Conservation (phyloP, 2,329 filamentous ascomycete species). For the Venturia pyrina region DNA sequence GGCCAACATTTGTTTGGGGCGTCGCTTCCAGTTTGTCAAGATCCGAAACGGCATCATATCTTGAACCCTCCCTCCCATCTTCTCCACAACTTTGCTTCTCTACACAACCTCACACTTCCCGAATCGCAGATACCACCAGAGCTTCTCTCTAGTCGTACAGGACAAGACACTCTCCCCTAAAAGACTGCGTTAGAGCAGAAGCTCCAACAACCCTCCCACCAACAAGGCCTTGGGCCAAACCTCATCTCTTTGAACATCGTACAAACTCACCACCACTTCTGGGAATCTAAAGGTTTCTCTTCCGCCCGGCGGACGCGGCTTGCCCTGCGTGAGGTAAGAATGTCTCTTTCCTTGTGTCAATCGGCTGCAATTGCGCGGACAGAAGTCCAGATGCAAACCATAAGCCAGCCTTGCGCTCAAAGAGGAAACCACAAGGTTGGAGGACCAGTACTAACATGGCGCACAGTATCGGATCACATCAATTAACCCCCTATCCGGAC, state of each 20-base stretch:
- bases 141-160: constrained; percentile 1
- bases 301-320: constrained; percentile 68
- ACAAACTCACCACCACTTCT: constrained; percentile 3
- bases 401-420: not conserved
- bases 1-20: not conserved
- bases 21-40: not conserved
- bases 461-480: constrained; percentile 30
- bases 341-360: not conserved
- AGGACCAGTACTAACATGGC: constrained; percentile 20
- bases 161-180: not conserved
- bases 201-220: not conserved
- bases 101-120: not conserved
- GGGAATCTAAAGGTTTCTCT: constrained; percentile 21
- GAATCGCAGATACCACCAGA: not conserved
- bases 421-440: not conserved
- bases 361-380: not conserved
- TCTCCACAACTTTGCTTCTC: not conserved
- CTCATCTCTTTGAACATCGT: not conserved
- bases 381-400: not conserved
- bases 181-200: constrained; percentile 3
- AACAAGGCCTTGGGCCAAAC: not conserved
- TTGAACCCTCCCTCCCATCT: not conserved
- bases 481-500: constrained; percentile 47
- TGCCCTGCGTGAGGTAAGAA: constrained; percentile 70
- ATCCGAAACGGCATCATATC: not conserved